These are phyloP conservation scores for Trichoderma erinaceum DNA, from an alignment of 495 filamentous ascomycete species.

Conservation along the genomic window DNA sequence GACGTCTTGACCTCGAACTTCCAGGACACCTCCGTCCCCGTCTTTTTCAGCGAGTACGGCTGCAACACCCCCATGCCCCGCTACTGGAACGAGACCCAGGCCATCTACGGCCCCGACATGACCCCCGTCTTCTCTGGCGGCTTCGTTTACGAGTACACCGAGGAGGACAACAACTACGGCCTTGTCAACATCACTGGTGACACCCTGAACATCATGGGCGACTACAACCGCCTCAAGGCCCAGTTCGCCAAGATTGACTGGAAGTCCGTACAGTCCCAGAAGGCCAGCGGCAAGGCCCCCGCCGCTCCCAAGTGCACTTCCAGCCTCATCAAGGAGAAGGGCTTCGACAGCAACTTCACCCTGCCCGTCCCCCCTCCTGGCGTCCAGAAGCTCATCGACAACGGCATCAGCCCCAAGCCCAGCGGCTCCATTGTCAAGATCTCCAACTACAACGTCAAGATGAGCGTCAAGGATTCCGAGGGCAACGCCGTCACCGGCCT, in stretches of 20 bases:
- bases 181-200: slow-evolving; percentile 65
- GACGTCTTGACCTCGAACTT: slow-evolving; percentile 66
- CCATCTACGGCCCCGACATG: slow-evolving; percentile 79
- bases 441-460: slow-evolving; percentile 36
- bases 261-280: slow-evolving; percentile 48
- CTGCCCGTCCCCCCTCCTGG: slow-evolving; percentile 51
- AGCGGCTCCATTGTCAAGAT: slow-evolving; percentile 36
- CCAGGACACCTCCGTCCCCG: slow-evolving; percentile 63
- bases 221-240: slow-evolving; percentile 68
- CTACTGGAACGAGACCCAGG: slow-evolving; percentile 72
- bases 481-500: slow-evolving; percentile 32
- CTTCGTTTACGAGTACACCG: slow-evolving; percentile 79
- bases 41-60: slow-evolving; percentile 96
- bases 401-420: slow-evolving; percentile 41
- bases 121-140: slow-evolving; percentile 73
- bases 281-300: slow-evolving; percentile 46
- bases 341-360: slow-evolving; percentile 71
- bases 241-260: slow-evolving; percentile 73
- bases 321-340: slow-evolving; percentile 53
- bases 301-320: slow-evolving; percentile 53
- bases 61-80: slow-evolving; percentile 81
- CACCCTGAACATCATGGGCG: slow-evolving; percentile 55
- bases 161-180: slow-evolving; percentile 69
- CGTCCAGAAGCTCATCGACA: slow-evolving; percentile 47
- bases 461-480: slow-evolving; percentile 34